Evolutionary conservation across 768 basidiomycete species (phyloP).

Genomic region (Naganishia friedmannii): DNA sequence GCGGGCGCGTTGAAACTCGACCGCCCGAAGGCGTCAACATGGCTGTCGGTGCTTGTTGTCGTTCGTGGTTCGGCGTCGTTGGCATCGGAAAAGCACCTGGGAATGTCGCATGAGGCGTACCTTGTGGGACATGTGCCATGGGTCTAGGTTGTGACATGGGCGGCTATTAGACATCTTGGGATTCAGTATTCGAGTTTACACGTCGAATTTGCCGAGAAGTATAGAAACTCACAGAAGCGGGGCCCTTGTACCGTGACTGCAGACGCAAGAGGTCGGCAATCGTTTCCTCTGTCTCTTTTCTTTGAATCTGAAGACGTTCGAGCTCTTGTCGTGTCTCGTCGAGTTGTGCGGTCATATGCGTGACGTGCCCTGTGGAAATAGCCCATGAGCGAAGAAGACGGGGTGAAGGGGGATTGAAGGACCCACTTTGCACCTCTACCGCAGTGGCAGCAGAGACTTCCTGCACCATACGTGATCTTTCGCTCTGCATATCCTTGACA

Average conservation of each 20-base stretch:
- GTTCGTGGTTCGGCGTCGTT: neutral
- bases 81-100: constrained; percentile 8
- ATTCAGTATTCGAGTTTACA: neutral
- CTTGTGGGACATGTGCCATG: neutral
- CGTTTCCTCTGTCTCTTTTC: constrained; percentile 18
- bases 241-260: constrained; percentile 22
- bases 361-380: constrained; percentile 2
- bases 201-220: too few species aligned
- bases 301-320: constrained; percentile 4
- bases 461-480: constrained; percentile 13
- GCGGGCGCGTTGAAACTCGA: constrained; percentile 4
- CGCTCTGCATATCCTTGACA: constrained; percentile 10
- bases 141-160: constrained; percentile 1
- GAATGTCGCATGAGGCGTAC: neutral
- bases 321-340: constrained; percentile 7
- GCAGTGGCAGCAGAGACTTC: constrained; percentile 12
- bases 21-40: constrained; percentile 2
- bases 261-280: constrained; percentile 18
- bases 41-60: neutral
- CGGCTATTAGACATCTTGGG: neutral
- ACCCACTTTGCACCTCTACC: constrained; percentile 15
- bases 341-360: constrained; percentile 15
- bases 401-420: neutral
- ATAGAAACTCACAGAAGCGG: neutral
- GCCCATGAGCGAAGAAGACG: too few species aligned